These are phyloP conservation scores for Rhytidiadelphus loreus DNA, from an alignment of 225 moss, liverwort and hornwort genomes.

Conservation along the genomic window DNA sequence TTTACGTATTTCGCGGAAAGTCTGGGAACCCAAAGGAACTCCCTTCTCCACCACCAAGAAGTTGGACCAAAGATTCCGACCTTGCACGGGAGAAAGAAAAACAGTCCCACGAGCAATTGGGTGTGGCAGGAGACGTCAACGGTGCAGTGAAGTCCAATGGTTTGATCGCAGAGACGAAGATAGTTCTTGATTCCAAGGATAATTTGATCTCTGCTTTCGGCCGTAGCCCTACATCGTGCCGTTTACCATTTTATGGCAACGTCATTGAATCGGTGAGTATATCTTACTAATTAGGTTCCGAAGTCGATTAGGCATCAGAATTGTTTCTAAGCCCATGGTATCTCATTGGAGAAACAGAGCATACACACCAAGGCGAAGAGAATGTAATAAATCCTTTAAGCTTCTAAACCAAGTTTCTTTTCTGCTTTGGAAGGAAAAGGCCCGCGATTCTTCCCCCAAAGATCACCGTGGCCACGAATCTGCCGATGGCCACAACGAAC, in stretches of 20 bases:
- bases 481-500: background rate
- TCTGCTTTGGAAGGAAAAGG: background rate
- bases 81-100: background rate
- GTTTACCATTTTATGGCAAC: background rate
- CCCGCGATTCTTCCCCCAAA: background rate
- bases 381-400: background rate
- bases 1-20: background rate
- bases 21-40: background rate
- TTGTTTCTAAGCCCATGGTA: too few species aligned
- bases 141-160: background rate
- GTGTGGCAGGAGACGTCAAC: background rate
- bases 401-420: background rate
- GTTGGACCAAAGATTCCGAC: background rate
- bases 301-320: background rate
- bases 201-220: background rate
- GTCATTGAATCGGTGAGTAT: background rate
- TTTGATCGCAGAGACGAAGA: background rate
- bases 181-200: background rate
- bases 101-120: too few species aligned
- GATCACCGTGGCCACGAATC: background rate
- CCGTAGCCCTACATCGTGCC: too few species aligned
- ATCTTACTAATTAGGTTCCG: background rate
- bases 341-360: too few species aligned
- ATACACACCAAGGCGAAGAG: background rate
- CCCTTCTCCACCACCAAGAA: background rate